Evolutionary conservation across 495 filamentous ascomycete genomes (phyloP), one percentile per base, ranked within the genome.

Genomic region (Baudoinia panamericana): DNA sequence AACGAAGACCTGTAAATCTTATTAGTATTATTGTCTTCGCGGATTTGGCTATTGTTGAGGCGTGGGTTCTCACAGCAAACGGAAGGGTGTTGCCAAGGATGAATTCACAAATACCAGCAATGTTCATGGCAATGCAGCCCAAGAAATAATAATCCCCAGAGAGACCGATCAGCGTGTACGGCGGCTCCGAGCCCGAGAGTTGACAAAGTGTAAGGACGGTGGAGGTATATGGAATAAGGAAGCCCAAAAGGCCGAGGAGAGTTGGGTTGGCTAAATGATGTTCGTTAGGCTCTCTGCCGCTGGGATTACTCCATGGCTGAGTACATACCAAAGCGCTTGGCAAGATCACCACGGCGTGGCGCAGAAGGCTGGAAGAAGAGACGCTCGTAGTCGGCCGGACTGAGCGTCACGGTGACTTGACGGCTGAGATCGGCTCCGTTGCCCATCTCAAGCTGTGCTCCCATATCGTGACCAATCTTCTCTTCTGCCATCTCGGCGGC

Each of bases 101-200:
- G 24, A 54, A 52, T 40, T 54, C 51, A 21, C 26, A 35, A 21
- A 54, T 30, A 11, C 48, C 51, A 30, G 51, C 51, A 18, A 54
- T 4, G 13, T 40, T 43, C 51, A 54, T 54, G 2, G 43, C 51
- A 42, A 54, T 54, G 21, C 26, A 16, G 27, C 51, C 51, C 1
- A 54, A 19, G 43, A 54, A 54, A 36, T 48, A 54, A 23, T 54
- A 54, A 24, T 41, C 36, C 4, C 51, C 51, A 17, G 38, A 44
- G 13, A 54, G 23, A 7, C 43, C 51, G 2, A 35, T 30, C 7
- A 43, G 45, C 22, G 27, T 43, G 31, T 43, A 47, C 2, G 51
- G 29, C 3, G 46, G 39, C 5, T 18, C 20, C 3, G 51, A 36
- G 18, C 51, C 51, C 8, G 28, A n/a, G 32, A 39, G 52, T 21